phyloP scores from a whole-genome alignment of 1,139 yeast genomes.

The Insectozyma bohioensis region DNA sequence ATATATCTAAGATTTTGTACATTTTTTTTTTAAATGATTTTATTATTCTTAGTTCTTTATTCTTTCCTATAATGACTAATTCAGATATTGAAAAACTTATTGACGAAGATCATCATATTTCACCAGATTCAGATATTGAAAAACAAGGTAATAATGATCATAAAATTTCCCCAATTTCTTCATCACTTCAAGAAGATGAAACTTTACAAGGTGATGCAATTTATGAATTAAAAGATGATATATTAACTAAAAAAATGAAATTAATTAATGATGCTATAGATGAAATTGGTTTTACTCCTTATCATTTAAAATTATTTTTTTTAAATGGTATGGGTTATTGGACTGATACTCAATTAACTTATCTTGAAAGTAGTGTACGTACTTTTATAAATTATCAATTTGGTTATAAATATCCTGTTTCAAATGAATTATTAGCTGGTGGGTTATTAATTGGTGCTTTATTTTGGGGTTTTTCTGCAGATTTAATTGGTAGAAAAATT shows the following conservation, averaged over 20 bases:
- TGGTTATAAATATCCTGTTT: slow-evolving; percentile 32
- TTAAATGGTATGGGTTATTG: slow-evolving; percentile 65
- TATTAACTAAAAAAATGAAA: slow-evolving; percentile 25
- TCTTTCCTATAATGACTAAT: slow-evolving; percentile 3
- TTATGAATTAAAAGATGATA: slow-evolving; percentile 22
- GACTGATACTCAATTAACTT: slow-evolving; percentile 57
- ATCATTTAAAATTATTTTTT: slow-evolving; percentile 35
- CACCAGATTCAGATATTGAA: slow-evolving; percentile 4
- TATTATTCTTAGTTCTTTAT: no score
- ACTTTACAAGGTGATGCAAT: slow-evolving; percentile 16
- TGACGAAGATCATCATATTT: slow-evolving; percentile 2
- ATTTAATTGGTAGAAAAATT: slow-evolving; percentile 31
- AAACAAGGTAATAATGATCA: background rate
- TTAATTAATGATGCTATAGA: slow-evolving; percentile 34
- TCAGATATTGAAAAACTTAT: slow-evolving; percentile 9
- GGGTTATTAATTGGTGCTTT: slow-evolving; percentile 58
- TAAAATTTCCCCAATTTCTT: background rate
- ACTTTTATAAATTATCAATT: slow-evolving; percentile 43
- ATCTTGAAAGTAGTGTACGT: slow-evolving; percentile 38
- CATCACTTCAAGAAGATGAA: slow-evolving; percentile 2
- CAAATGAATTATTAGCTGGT: slow-evolving; percentile 26
- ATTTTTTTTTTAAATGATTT: no score
- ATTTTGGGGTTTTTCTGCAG: slow-evolving; percentile 59
- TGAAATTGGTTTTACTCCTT: slow-evolving; percentile 37
- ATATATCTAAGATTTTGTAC: no score